Evolutionary conservation across 2,329 filamentous ascomycete genomes (phyloP), one percentile per base, ranked within the genome.

Genomic region (Sporothrix curviconia): DNA sequence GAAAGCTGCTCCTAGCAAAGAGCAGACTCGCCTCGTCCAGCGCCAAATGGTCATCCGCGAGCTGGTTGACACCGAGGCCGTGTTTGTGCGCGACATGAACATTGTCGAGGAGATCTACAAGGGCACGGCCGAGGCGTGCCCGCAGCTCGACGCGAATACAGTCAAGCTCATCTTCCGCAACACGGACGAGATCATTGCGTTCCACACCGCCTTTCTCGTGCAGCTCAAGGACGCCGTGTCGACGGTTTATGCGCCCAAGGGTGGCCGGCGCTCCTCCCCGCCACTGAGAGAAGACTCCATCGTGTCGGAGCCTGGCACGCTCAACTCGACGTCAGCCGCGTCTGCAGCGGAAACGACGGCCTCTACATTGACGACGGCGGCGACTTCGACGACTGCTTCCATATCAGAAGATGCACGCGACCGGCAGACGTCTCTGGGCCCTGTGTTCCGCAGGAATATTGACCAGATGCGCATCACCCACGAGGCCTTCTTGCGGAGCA

Each of bases 31-130:
- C n/a, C 76, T 97, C 8, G 82, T 83, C 51, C 88, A 92, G 68
- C 87, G 94, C 19, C 84, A 87, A 56, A 84, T 95, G 68, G 84
- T 95, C 49, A 87, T 97, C 66, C 92, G 92, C 67, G 94, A 99
- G 71, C 77, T 99, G 37, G 81, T 96, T 46, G 91, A 96, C 66
- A 99, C 94, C 0, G 94, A 99, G 69, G 85, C 90, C 49, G 85
- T 87, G 6, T 97, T 95, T 71, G 85, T 95, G 57, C 84, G 90
- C 62, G 94, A 99, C 69, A 92, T 99, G 90, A 96, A 92, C 69
- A 92, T 99, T 55, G 87, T 96, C 2, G 90, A 95, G 67, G 92
- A 97, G 67, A 97, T 99, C 56, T 99, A 97, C 78, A 95, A 95
- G 71, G 91, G 90, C 43, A 97, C 94, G 0, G 89, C 90, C 1